Evolutionary conservation across 2,329 filamentous ascomycete species (phyloP), one percentile per base, ranked within the genome.

Genomic region (Cordyceps cateniannulata): DNA sequence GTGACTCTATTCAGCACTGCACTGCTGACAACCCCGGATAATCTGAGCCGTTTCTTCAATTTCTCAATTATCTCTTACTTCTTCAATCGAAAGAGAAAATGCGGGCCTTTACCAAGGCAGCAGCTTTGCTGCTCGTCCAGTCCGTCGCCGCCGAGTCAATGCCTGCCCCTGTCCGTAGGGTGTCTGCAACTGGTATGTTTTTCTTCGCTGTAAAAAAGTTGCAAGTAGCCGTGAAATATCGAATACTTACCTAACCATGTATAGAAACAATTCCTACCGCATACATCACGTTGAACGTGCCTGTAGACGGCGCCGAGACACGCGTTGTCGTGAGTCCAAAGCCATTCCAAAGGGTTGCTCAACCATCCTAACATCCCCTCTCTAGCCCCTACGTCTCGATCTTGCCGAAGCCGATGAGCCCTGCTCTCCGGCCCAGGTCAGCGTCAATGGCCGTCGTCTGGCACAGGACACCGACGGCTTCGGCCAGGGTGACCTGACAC

Each of bases 371-470:
- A 63, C 54, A 16, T 48, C 20, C 16, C 22, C 8, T 40, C 14
- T 9, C 14, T 47, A 76, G 73, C 70, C 70, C 47, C 70, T 83
- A 53, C 72, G 73, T 50, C 66, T 83, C 51, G 74, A 80, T 63
- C 69, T 83, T 42, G 68, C 76, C 35, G 75, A 79, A 61, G 77
- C 79, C 10, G 69, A 71, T 10, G 68, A 73, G n/a, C 71, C 76
- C 27, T 83, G 81, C 65, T 79, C 76, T 3, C 72, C 62, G 29
- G 76, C 74, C 63, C 79, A 78, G 64, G 71, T 82, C 61, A 77
- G 74, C 20, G 67, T 84, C 62, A 77, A 81, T 67, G 77, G 75
- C 62, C 74, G 78, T 61, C 44, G 68, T 5, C 70, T 83, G 5
- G 63, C 70, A 18, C 75, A 77, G 62, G 71, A 74, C 48, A 72